A percentile compares a stretch with the other conserved stretches of the same genome.
phyloP scores from a whole-genome alignment of 768 basidiomycete genomes.

The Russula dissimulans region DNA sequence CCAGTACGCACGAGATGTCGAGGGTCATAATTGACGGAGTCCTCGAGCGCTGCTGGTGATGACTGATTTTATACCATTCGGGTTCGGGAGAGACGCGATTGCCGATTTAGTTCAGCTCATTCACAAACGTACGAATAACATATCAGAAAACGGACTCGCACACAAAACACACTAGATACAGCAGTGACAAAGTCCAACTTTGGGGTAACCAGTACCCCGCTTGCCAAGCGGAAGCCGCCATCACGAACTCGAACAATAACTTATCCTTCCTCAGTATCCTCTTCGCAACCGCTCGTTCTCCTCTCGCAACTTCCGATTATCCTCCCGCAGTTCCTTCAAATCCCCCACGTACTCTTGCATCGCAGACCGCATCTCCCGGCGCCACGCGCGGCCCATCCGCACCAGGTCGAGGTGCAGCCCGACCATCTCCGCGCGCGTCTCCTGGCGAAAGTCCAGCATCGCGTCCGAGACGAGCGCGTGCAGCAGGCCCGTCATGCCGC shows the following conservation, averaged over 20 bases:
- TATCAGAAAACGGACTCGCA: not conserved
- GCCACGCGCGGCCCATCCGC: conserved; percentile 62
- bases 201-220: not conserved
- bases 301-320: conserved; percentile 47
- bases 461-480: conserved; percentile 59
- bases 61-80: no score
- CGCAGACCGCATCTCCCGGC: conserved; percentile 48
- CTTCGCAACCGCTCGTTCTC: conserved; percentile 52
- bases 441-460: conserved; percentile 63
- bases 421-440: conserved; percentile 62
- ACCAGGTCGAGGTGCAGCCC: conserved; percentile 68
- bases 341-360: conserved; percentile 58
- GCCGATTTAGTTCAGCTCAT: no score
- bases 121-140: no score
- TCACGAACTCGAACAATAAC: not conserved
- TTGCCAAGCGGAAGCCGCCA: not conserved
- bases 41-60: no score
- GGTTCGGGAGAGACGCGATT: no score
- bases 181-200: not conserved
- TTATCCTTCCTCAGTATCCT: conserved; percentile 23
- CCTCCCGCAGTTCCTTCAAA: conserved; percentile 35
- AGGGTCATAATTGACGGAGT: not conserved
- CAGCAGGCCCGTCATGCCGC: conserved; percentile 50
- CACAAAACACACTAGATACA: not conserved
- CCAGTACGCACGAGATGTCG: conserved; percentile 16